Evolutionary conservation across 805 yeast genomes (phyloP), one percentile per base, ranked within the genome.

Genomic region (Pichia rugopelliculosa): DNA sequence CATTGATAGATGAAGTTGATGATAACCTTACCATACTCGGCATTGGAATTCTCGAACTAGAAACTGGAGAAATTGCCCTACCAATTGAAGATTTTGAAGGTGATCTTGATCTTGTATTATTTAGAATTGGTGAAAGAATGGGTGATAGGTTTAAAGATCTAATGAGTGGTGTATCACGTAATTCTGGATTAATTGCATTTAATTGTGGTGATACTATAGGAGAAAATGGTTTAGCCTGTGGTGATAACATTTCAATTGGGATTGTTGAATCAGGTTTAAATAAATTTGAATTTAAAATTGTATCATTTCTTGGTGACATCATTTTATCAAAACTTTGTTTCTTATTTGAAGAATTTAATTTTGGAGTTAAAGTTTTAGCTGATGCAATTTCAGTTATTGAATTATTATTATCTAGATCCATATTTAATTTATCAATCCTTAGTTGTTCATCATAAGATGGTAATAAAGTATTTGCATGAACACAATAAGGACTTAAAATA

Each of bases 401-500:
- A 1, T 11, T 11, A 36, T 25, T 27, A 23, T 7, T 24, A 21
- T 25, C 18, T 8, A 30, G n/a, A 30, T 30, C 34, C 34, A 30
- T 24, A 18, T 25, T 25, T 17, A 37, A 9, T n/a, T 41, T 44
- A 36, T 47, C 56, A 30, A 49, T 42, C 18, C 44, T 38, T 36
- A 62, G 52, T 41, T 61, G 57, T 25, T 57, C 58, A 7, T 47
- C 80, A 61, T 86, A 86, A 6, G 87, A 82, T 5, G 95, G 95
- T 39, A 86, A 66, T 36, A 85, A 62, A 1, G 91, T 85, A 57
- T 85, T 84, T 6, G 86, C 86, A 65, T 84, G 95, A 1, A 87
- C 84, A 52, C 96, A 87, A 42, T 77, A 67, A 7, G 83, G 79
- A 42, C 90, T 81, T 44, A 90, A 68, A 5, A 93, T 72, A 58